Base-by-base conservation (phyloP, 2,329 filamentous ascomycete species). In the Aureobasidium sp. region DNA sequence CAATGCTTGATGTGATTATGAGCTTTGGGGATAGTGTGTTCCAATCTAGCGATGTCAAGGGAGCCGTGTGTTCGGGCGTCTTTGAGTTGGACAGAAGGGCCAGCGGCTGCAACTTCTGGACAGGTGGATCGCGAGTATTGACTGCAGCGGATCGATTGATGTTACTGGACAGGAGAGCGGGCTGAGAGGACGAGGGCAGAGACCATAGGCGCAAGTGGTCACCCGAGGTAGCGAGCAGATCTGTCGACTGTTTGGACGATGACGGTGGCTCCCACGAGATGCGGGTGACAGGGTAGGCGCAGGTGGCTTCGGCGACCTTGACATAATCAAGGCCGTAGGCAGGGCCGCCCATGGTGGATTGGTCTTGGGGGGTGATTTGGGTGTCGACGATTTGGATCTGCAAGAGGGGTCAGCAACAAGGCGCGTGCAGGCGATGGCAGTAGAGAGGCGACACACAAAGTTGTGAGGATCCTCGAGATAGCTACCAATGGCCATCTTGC, bases 401-500 rank as follows among this genome's bases (percentile, higher is more conserved):
- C 2, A 22, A 8, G 16, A 2, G 24, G 29, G 6, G 45, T 50
- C 35, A 25, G 30, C 24, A 41, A 39, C 17, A 49, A 30, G n/a
- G 1, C 11, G 16, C 2, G 22, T n/a, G 27, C 32, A 16, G 24
- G 24, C 1, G 32, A 32, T 44, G 38, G 21, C 7, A 21, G 32
- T 6, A n/a, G 1, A 44, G 12, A 2, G n/a, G 22, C 22, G 41
- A 70, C 80, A 63, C 75, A 95, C 90, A 75, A 94, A 98, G 68
- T 98, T 98, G 73, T 98, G 93, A 5, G 90, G 91, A 70, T 98
- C 93, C 71, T 98, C 93, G 48, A 97, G 74, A 68, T 97, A 97
- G 73, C 93, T 98, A 56, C 91, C 93, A 34, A 98, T 79, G 11
- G 93, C 93, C 62, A 98, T 80, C 71, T 97, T 97, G 34, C 93